A percentile compares a stretch with the other conserved stretches of the same genome.
phyloP scores from a whole-genome alignment of 192 early-diverging fungal species.

The Coemansia sp. region DNA sequence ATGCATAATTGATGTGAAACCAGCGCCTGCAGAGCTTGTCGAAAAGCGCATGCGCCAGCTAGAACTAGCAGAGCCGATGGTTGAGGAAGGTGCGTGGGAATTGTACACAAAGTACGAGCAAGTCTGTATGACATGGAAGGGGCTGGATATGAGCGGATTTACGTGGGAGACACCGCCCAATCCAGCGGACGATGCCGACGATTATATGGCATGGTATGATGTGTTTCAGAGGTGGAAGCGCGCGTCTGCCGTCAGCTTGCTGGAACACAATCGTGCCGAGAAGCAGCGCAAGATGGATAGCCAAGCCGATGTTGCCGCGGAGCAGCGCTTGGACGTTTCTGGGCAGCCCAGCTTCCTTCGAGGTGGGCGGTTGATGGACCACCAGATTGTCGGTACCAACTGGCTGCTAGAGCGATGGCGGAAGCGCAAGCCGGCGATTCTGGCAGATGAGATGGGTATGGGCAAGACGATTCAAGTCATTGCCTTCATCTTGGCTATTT shows the following conservation, averaged over 20 bases:
- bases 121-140: constrained; percentile 32
- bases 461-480: constrained; percentile 98
- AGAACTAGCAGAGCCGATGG: background rate
- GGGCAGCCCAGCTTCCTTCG: constrained; percentile 74
- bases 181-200: constrained; percentile 14
- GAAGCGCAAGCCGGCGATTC: constrained; percentile 82
- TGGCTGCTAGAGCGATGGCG: constrained; percentile 93
- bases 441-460: constrained; percentile 93
- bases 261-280: background rate
- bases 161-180: constrained; percentile 46
- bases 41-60: constrained; percentile 6
- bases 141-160: constrained; percentile 15
- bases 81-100: background rate
- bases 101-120: constrained; percentile 12
- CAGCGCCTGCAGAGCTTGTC: background rate
- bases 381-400: constrained; percentile 90
- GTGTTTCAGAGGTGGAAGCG: constrained; percentile 19
- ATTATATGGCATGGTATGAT: constrained; percentile 20
- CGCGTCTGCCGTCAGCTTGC: constrained; percentile 27
- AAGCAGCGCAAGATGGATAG: background rate
- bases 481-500: constrained; percentile 80
- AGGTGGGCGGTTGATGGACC: constrained; percentile 83
- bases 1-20: constrained; percentile 9
- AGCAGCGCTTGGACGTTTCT: constrained; percentile 51
- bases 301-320: background rate